Percentiles rank a stretch among this genome's conserved stretches.
These are phyloP conservation scores for Coccomyxa sp. DNA, from an alignment of 139 green algal species.

Conservation along the genomic window DNA sequence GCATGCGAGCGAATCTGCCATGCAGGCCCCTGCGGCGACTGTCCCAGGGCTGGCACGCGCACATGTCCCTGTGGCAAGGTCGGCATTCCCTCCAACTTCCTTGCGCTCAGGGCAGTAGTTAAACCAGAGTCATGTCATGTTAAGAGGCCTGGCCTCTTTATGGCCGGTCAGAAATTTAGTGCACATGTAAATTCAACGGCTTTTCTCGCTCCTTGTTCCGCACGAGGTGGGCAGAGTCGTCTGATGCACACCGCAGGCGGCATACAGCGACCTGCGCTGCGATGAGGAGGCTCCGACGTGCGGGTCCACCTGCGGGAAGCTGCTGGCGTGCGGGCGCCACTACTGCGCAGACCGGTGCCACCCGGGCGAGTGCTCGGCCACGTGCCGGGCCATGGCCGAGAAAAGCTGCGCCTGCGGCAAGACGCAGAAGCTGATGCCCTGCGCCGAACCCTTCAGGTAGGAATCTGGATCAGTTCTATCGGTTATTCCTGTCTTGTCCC, in stretches of 20 bases:
- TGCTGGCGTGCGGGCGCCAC: constrained; percentile 74
- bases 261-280: constrained; percentile 39
- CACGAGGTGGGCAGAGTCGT: too few relatives aligned
- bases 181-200: too few relatives aligned
- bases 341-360: constrained; percentile 61
- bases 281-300: constrained; percentile 53
- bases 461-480: too few relatives aligned
- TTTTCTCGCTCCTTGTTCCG: too few relatives aligned
- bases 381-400: constrained; percentile 25
- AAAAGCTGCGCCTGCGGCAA: constrained; percentile 48
- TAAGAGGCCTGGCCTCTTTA: too few relatives aligned
- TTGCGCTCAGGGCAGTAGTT: too few relatives aligned
- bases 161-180: too few relatives aligned
- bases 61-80: constrained; percentile 80
- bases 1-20: constrained; percentile 58
- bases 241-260: background rate
- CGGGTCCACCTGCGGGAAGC: constrained; percentile 75
- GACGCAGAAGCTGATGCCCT: constrained; percentile 23
- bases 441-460: constrained; percentile 15
- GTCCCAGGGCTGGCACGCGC: constrained; percentile 50
- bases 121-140: too few relatives aligned
- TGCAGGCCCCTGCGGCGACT: constrained; percentile 54
- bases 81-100: background rate
- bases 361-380: constrained; percentile 46
- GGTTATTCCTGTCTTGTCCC: too few relatives aligned